A percentile compares a stretch with the other conserved stretches of the same genome.
Evolutionary conservation across 306 rosid species (phyloP).

Genomic region (Alnus rubra): DNA sequence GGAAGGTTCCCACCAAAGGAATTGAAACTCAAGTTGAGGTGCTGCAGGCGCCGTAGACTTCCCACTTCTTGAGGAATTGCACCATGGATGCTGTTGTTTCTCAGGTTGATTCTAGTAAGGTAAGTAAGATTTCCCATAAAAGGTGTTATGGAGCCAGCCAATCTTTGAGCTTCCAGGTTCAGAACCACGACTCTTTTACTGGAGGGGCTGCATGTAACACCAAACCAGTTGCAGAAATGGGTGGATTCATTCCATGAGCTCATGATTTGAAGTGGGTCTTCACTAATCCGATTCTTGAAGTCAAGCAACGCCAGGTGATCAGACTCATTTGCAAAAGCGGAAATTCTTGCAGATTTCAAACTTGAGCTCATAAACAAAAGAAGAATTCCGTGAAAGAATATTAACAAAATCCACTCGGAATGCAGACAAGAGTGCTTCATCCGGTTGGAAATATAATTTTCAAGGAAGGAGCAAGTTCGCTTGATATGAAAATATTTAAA

Average conservation of each 20-base stretch:
- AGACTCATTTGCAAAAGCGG: conserved; percentile 24
- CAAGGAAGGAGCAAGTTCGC: no score
- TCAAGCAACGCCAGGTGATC: conserved; percentile 38
- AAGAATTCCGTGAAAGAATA: conserved; percentile 4
- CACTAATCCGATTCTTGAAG: conserved; percentile 26
- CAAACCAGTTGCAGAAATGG: conserved; percentile 43
- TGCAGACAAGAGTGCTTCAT: background rate
- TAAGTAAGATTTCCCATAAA: conserved; percentile 47
- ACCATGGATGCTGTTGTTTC: conserved; percentile 28
- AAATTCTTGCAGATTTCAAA: conserved; percentile 1
- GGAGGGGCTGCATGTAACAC: conserved; percentile 38
- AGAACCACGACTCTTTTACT: conserved; percentile 27
- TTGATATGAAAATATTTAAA: no score
- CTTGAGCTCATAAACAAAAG: conserved; percentile 20
- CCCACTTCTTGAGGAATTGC: conserved; percentile 46
- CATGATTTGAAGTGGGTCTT: conserved; percentile 39
- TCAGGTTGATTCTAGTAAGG: conserved; percentile 24
- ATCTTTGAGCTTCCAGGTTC: conserved; percentile 11
- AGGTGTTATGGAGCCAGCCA: conserved; percentile 37
- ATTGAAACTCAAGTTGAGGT: conserved; percentile 32
- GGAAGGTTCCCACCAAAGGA: conserved; percentile 43
- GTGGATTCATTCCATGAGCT: conserved; percentile 47
- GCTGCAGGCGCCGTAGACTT: conserved; percentile 17
- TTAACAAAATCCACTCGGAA: background rate
- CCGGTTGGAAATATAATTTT: no score